Percentiles rank a stretch among this genome's conserved stretches.
Conservation (phyloP, 2,329 filamentous ascomycete species). For the Endoconidiophora polonica region DNA sequence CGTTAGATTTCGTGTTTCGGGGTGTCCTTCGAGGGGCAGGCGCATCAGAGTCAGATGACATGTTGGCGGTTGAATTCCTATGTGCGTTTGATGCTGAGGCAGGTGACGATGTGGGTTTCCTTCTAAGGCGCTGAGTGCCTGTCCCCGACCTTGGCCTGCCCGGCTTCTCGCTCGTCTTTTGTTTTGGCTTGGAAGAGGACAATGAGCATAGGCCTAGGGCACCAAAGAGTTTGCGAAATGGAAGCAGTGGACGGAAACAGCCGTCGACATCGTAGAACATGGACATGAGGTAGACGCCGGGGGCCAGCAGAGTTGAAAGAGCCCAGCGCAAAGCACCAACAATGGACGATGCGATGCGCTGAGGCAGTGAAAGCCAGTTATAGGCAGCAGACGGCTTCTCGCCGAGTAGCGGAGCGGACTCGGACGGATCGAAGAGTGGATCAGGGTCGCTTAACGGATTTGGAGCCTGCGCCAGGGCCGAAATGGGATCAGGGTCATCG, state of each 20-base stretch:
- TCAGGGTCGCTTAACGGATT: constrained; percentile 20
- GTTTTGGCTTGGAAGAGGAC: background rate
- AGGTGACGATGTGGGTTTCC: constrained; percentile 1
- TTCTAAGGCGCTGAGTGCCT: constrained; percentile 3
- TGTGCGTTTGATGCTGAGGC: constrained; percentile 23
- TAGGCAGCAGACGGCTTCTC: constrained; percentile 15
- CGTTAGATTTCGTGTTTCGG: background rate
- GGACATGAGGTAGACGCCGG: constrained; percentile 66
- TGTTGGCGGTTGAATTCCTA: constrained; percentile 6
- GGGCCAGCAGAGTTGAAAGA: constrained; percentile 60
- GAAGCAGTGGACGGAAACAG: constrained; percentile 59
- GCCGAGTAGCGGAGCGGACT: constrained; percentile 48
- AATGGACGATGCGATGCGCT: constrained; percentile 53
- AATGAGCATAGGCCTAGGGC: constrained; percentile 1
- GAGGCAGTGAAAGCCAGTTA: constrained; percentile 42
- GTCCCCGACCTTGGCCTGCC: background rate
- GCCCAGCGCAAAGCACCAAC: constrained; percentile 64
- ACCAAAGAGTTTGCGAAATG: constrained; percentile 46
- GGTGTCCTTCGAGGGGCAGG: constrained; percentile 1
- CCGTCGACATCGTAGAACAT: constrained; percentile 71
- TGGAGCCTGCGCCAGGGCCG: constrained; percentile 13
- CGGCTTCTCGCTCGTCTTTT: constrained; percentile 4
- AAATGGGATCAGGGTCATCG: constrained; percentile 9
- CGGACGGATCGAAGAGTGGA: constrained; percentile 21
- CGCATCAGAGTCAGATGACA: constrained; percentile 11